Evolutionary conservation across 371 early-diverging fungal species (phyloP).

Genomic region (Mortierella sp.): DNA sequence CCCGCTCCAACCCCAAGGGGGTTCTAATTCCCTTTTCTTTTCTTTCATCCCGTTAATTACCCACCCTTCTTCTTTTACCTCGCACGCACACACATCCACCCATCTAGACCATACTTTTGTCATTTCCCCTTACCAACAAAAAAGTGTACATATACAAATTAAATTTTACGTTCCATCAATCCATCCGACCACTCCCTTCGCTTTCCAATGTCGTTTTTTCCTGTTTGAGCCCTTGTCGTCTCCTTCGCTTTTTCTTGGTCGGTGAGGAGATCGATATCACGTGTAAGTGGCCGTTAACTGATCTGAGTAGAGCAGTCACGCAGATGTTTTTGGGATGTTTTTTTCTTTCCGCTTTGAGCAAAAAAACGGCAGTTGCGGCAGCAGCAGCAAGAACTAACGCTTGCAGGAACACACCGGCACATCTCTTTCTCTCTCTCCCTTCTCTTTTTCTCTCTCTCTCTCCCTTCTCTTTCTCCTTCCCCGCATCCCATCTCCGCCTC

Average conservation of each 20-base stretch:
- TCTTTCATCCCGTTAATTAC: neutral
- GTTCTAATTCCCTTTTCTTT: neutral
- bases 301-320: neutral
- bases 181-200: neutral
- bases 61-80: neutral
- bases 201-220: neutral
- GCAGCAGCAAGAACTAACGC: no score
- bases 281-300: neutral
- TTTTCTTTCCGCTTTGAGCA: neutral
- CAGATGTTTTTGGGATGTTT: constrained; percentile 12
- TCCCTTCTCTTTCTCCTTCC: neutral
- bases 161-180: neutral
- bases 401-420: neutral
- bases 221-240: no score
- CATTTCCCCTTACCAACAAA: constrained; percentile 1
- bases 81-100: neutral
- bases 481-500: neutral
- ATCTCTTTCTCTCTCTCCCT: constrained; percentile 2
- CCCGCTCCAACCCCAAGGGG: constrained; percentile 26
- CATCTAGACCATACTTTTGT: constrained; percentile 6
- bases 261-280: neutral
- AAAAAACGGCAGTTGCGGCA: neutral
- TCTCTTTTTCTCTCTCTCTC: neutral
- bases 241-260: neutral
- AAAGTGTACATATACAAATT: constrained; percentile 12